Base-by-base conservation (phyloP, 1,139 yeast species). In the Candida neerlandica region DNA sequence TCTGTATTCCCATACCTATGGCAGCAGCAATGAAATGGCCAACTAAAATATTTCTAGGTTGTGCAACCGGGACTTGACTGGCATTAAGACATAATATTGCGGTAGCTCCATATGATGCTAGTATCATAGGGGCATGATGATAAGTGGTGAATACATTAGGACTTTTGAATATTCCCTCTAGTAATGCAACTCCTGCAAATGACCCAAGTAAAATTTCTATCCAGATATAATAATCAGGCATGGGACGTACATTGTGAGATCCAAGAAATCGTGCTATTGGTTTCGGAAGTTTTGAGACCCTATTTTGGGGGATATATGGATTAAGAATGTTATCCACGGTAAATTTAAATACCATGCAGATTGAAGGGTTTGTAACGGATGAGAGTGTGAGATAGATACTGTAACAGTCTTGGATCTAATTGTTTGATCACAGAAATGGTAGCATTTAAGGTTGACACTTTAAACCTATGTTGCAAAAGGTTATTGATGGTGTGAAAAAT, bases 91-190 rank as follows among this genome's bases (percentile, higher is more conserved):
- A 70, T 19, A 85, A 67, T 38, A 85, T 80, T 2, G 89, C 87
- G 1, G 85, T 70, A 0, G 91, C 91, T 11, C 88, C 89, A 57
- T 78, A 82, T 55, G 82, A 75, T 2, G 90, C 89, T 34, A 85
- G 70, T 7, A 85, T 69, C n/a, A 72, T 65, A 0, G 87, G 86
- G 0, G 83, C 79, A 50, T 72, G 67, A 52, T 74, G 73, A 15
- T 55, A 47, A 15, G 45, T 40, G 5, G 68, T 59, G 58, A 83
- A 83, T 1, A 73, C 76, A 54, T 78, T 77, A 29, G 46, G 44
- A 46, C 64, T 63, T 54, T 67, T 71, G 62, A 81, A 81, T 0
- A 84, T 70, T 0, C 81, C 84, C 61, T 77, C 81, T 4, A 82
- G 57, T 1, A 78, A 61, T 2, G 81, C 66, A 18, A 85, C 68